Evolutionary conservation across 2,329 filamentous ascomycete species (phyloP), one percentile per base, ranked within the genome.

Genomic region (Pseudogymnoascus sp.): DNA sequence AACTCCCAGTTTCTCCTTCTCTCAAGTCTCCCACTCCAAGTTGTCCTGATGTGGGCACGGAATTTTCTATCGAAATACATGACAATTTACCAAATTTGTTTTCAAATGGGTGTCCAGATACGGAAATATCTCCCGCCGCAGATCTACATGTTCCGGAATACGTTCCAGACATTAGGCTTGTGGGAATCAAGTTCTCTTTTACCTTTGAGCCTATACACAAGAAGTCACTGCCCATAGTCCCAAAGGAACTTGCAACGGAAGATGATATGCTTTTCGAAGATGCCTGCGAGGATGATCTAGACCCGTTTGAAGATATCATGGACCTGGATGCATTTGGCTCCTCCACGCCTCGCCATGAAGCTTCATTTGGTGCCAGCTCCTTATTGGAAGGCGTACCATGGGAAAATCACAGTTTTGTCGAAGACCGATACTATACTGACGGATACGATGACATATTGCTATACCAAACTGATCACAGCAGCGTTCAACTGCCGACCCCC

Each of bases 51-150:
- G 4, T 31, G 45, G 23, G 34, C 31, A 26, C 62, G 1, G 59
- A 64, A 8, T 59, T 71, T 16, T 69, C 63, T 16, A 62, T 73
- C 40, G 47, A 59, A 16, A 54, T 73, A 45, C 68, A 65, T 6
- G 39, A 69, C 63, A 62, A 42, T 39, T 61, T 63, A 4, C 64
- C 62, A 16, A 40, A 26, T n/a, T n/a, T 40, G 18, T 18, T 60
- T 36, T 60, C 59, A 37, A 23, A 47, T 45, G 5, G 42, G 21
- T 21, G 51, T 14, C 60, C 60, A 12, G 40, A 21, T 60, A 1
- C 60, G 64, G 31, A 67, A 63, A 3, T 21, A 8, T 34, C 51
- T 34, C 51, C 51, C 2, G 3, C 5, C 47, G 61, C 62, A 11
- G 66, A 69, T 29, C 47, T 71, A 11, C 63, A 39, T 10, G 64